Evolutionary conservation across 345 rosid genomes (phyloP).

Genomic region (Bruguiera sexangula): DNA sequence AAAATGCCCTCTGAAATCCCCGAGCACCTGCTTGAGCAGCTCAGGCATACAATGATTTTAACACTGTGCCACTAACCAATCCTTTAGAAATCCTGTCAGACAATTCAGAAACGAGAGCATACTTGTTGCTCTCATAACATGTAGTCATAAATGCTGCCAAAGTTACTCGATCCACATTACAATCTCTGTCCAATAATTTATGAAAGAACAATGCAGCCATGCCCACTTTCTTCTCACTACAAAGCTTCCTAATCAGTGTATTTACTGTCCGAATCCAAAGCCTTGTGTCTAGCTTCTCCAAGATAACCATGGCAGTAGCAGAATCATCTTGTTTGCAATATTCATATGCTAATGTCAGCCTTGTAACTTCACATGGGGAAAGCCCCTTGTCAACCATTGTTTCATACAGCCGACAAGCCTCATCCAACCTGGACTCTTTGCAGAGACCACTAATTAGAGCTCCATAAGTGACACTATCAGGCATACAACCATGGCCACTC

Average conservation of each 20-base stretch:
- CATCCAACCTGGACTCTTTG: slow-evolving; percentile 68
- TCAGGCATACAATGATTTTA: not conserved
- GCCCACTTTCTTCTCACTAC: slow-evolving; percentile 80
- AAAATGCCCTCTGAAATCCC: too few species aligned
- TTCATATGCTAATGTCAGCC: slow-evolving; percentile 79
- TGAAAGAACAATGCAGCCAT: slow-evolving; percentile 73
- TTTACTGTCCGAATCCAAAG: slow-evolving; percentile 75
- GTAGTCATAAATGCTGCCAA: slow-evolving; percentile 70
- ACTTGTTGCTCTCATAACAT: slow-evolving; percentile 70
- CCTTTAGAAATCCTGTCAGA: slow-evolving; percentile 52
- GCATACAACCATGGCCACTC: slow-evolving; percentile 53
- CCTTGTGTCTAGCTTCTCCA: slow-evolving; percentile 72
- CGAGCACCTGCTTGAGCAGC: too few species aligned
- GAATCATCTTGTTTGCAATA: slow-evolving; percentile 74
- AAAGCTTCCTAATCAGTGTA: slow-evolving; percentile 77
- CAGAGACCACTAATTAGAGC: slow-evolving; percentile 82
- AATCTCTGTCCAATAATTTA: slow-evolving; percentile 56
- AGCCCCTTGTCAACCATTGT: slow-evolving; percentile 70
- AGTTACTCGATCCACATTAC: slow-evolving; percentile 52
- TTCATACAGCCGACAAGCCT: slow-evolving; percentile 65
- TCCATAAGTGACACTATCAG: slow-evolving; percentile 75
- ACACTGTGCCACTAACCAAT: slow-evolving; percentile 32
- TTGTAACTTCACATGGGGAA: slow-evolving; percentile 73
- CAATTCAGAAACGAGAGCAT: slow-evolving; percentile 67
- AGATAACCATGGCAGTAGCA: slow-evolving; percentile 68